phyloP scores from a whole-genome alignment of 768 basidiomycete genomes.

The Suillus ampliporus region DNA sequence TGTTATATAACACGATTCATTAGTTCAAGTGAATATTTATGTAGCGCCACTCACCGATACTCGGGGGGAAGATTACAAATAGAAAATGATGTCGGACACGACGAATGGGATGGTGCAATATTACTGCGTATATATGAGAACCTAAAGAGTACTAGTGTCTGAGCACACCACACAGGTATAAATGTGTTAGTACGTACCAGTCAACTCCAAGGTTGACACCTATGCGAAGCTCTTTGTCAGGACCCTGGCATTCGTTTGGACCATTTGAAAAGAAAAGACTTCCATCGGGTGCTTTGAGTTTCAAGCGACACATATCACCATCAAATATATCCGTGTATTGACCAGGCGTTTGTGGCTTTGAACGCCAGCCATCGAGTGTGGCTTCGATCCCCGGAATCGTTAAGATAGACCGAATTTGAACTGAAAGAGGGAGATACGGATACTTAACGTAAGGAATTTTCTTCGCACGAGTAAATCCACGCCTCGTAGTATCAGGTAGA shows the following conservation, averaged over 20 bases:
- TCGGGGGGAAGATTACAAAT: slow-evolving; percentile 37
- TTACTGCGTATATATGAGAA: slow-evolving; percentile 42
- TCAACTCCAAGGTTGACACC: slow-evolving; percentile 37
- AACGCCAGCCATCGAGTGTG: slow-evolving; percentile 22
- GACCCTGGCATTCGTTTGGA: slow-evolving; percentile 11
- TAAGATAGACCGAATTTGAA: slow-evolving; percentile 17
- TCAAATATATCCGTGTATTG: slow-evolving; percentile 34
- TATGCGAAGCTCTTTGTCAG: slow-evolving; percentile 33
- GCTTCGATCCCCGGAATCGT: slow-evolving; percentile 32
- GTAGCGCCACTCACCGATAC: slow-evolving; percentile 28
- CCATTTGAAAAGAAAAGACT: slow-evolving; percentile 32
- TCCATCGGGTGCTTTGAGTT: slow-evolving; percentile 31
- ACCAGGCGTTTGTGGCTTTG: slow-evolving; percentile 10
- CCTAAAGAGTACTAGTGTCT: slow-evolving; percentile 24
- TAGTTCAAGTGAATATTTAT: slow-evolving; percentile 16
- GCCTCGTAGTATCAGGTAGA: slow-evolving; percentile 29
- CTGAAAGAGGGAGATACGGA: slow-evolving; percentile 12
- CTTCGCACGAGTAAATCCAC: background rate
- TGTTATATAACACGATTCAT: too few species aligned
- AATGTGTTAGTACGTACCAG: slow-evolving; percentile 28
- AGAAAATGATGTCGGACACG: slow-evolving; percentile 39
- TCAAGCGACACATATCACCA: slow-evolving; percentile 27
- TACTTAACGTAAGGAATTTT: slow-evolving; percentile 13
- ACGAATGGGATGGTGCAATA: slow-evolving; percentile 42
- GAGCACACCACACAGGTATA: background rate